Base-by-base conservation (phyloP, 306 rosid genomes). In the Fragaria vesca region DNA sequence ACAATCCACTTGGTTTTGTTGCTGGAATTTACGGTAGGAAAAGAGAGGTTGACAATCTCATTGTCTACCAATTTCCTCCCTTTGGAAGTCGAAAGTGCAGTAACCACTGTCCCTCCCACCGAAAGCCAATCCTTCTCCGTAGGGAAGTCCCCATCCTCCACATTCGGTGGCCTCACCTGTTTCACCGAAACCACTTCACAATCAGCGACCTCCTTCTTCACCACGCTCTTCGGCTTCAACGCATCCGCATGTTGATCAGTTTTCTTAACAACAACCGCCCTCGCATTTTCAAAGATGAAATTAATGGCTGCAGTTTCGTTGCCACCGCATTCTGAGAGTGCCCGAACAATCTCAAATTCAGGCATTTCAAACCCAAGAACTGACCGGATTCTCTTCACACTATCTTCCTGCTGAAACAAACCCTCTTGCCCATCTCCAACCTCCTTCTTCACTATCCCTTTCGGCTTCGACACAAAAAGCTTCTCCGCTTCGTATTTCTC, bases 131-230 rank as follows among this genome's bases (percentile, higher is more conserved):
- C 92, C 3, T 77, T 58, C 42, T 88, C 91, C 7, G 66, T 84
- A 1, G 90, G 89, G 73, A 91, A 93, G 32, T 90, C 96, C 8
- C 96, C 96, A 71, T 91, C 91, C 69, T 91, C 97, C 8, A 90
- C 55, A 38, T 57, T 57, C 10, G 45, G 1, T 12, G 77, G 77
- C 12, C 67, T 73, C 52, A 26, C 28, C 30, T 52, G 34, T 0
- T 54, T 60, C 5, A 72, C 76, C 8, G 6, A 72, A 52, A 30
- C 15, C 66, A 72, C 66, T 54, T 54, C 20, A 54, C 73, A 42
- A 46, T 46, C 82, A 43, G 69, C 46, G 12, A 11, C 66, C 26
- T 58, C 65, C 34, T 58, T 58, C 34, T 61, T 13, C 38, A 28
- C 67, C 8, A 26, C 0, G 8, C 9, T 10, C 6, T 63, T 7